Conservation (phyloP, 805 yeast species). For the Candida incommunis region DNA sequence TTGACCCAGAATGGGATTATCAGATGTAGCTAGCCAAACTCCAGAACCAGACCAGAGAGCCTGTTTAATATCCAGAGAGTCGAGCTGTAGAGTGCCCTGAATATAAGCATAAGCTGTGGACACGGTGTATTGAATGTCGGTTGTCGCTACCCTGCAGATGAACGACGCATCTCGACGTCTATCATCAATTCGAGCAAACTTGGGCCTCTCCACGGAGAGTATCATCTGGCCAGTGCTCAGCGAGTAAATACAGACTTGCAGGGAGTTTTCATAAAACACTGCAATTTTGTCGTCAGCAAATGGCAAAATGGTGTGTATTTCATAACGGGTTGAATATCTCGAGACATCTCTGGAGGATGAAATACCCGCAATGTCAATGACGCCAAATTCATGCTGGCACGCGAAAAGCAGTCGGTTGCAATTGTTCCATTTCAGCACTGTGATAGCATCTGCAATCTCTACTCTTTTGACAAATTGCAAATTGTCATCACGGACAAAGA, state of each 20-base stretch:
- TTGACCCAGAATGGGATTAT: neutral
- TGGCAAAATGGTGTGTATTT: slow-evolving; percentile 77
- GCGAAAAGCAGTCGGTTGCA: neutral
- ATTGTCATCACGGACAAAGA: too few species aligned
- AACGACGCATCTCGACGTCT: neutral
- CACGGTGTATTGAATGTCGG: neutral
- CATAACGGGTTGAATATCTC: slow-evolving; percentile 62
- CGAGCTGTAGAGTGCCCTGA: neutral
- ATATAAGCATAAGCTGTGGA: neutral
- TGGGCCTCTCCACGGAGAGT: neutral
- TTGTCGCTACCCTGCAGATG: neutral
- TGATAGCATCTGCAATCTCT: too few species aligned
- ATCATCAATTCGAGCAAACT: neutral
- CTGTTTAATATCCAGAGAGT: neutral
- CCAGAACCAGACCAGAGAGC: neutral
- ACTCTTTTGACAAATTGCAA: too few species aligned
- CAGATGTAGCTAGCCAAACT: neutral
- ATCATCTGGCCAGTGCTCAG: neutral
- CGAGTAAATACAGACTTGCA: neutral
- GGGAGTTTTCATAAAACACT: neutral
- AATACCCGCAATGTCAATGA: neutral
- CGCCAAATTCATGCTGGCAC: neutral
- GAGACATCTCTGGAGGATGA: too few species aligned
- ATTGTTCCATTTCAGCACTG: neutral
- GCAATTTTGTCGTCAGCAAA: neutral